Evolutionary conservation across 495 filamentous ascomycete genomes (phyloP).

Genomic region (Lophiotrema nucula): DNA sequence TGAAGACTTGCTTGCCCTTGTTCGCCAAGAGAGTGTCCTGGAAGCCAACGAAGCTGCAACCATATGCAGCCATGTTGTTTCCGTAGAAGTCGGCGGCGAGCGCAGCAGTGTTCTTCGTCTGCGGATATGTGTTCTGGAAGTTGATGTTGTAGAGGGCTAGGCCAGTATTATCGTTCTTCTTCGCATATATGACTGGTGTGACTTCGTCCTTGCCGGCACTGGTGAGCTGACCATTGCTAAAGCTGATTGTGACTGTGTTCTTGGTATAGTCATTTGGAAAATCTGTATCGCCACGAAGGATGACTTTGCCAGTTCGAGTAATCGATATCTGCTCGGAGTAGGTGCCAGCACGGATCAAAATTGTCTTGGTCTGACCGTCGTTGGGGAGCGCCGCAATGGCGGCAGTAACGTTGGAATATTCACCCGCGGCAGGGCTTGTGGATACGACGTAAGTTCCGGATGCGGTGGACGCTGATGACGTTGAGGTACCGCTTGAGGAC

Average conservation of each 20-base stretch:
- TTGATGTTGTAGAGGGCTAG: slow-evolving; percentile 30
- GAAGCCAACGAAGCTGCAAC: slow-evolving; percentile 28
- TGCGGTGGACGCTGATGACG: neutral
- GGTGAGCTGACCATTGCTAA: slow-evolving; percentile 10
- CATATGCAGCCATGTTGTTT: slow-evolving; percentile 24
- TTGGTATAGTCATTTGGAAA: slow-evolving; percentile 19
- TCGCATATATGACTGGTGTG: slow-evolving; percentile 22
- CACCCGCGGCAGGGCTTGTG: neutral
- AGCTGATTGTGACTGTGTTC: slow-evolving; percentile 26
- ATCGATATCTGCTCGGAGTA: slow-evolving; percentile 30
- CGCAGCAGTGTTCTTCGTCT: slow-evolving; percentile 26
- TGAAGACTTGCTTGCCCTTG: slow-evolving; percentile 27
- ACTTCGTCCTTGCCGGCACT: slow-evolving; percentile 16
- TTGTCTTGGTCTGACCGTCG: slow-evolving; percentile 14
- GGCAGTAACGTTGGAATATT: slow-evolving; percentile 24
- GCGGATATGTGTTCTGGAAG: slow-evolving; percentile 26
- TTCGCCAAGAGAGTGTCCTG: slow-evolving; percentile 31
- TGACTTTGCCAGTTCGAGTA: slow-evolving; percentile 27
- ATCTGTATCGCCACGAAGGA: slow-evolving; percentile 24
- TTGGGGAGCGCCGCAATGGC: slow-evolving; percentile 23
- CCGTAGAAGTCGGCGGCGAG: slow-evolving; percentile 26
- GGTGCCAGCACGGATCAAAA: slow-evolving; percentile 19
- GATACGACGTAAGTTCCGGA: slow-evolving; percentile 1
- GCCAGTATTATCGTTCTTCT: slow-evolving; percentile 18
- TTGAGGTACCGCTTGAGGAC: neutral